Base-by-base conservation (phyloP, 2,329 filamentous ascomycete species). In the Claviceps sp. region DNA sequence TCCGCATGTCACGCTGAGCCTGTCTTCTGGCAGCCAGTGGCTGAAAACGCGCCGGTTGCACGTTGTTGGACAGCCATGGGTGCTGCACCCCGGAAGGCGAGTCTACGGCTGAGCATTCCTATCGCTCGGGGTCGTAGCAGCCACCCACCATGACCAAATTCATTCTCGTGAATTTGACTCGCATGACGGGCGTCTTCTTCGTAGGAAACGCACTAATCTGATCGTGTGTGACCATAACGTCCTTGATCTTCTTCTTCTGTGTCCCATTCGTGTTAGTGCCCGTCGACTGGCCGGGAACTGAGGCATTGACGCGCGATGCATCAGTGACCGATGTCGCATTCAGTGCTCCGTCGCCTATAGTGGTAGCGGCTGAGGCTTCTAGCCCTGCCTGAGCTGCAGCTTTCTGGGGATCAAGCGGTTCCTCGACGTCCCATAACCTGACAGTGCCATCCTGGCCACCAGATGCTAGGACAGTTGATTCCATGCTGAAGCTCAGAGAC, bases 151-250 rank as follows among this genome's bases (percentile, higher is more conserved):
- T 75, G 13, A 96, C 85, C 58, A 97, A 69, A 65, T 98, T 98
- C 88, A 95, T 96, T 55, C 88, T 77, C 3, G 93, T 97, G 62
- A 96, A 96, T 62, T 85, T 81, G 51, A 95, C 90, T 69, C 91
- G 93, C 68, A 94, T 87, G 11, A 97, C 87, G 0, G 91, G 90
- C 16, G 86, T 91, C 71, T 95, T 95, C 78, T 98, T 98, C 4
- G 93, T 97, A 0, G 88, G 84, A 64, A 96, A 97, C 1, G 88
- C 90, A 57, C 82, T 88, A 69, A 98, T 94, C 69, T 97, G 93
- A 63, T 98, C 93, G 0, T 89, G 84, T 0, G 85, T 90, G 45
- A 95, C 85, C 61, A 88, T 87, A 4, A 89, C 87, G 61, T 96
- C 91, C 67, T 96, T 96, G 52, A 79, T 81, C 67, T 88, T 88